Evolutionary conservation across 768 basidiomycete species (phyloP).

Genomic region (Grammothele lineata): DNA sequence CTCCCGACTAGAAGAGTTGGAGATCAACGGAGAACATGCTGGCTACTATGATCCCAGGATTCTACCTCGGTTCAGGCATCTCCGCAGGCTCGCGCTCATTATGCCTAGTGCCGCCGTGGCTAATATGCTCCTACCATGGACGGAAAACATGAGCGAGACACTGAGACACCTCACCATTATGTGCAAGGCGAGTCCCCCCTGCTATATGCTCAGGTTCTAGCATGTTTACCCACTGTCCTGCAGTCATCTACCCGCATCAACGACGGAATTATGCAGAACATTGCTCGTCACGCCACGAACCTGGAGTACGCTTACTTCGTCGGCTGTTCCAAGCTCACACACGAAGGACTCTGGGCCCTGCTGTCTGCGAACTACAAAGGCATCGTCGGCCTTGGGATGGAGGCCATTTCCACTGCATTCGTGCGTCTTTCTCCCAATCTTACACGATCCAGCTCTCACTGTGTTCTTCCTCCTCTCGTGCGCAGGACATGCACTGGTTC

Average conservation of each 20-base stretch:
- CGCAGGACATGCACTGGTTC: slow-evolving; percentile 52
- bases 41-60: slow-evolving; percentile 48
- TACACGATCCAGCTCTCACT: no score
- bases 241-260: slow-evolving; percentile 58
- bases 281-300: slow-evolving; percentile 45
- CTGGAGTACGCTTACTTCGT: slow-evolving; percentile 57
- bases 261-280: slow-evolving; percentile 45
- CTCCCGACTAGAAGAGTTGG: slow-evolving; percentile 47
- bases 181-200: slow-evolving; percentile 50
- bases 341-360: slow-evolving; percentile 51
- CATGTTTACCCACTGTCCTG: not conserved
- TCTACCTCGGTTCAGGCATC: slow-evolving; percentile 45
- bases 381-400: slow-evolving; percentile 52
- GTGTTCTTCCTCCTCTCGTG: no score
- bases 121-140: slow-evolving; percentile 47
- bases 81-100: slow-evolving; percentile 61
- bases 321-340: slow-evolving; percentile 68
- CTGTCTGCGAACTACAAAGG: slow-evolving; percentile 42
- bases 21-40: slow-evolving; percentile 66
- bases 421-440: slow-evolving; percentile 35
- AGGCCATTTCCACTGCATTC: slow-evolving; percentile 57
- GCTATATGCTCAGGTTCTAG: no score
- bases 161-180: slow-evolving; percentile 60
- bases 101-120: slow-evolving; percentile 66
- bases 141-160: slow-evolving; percentile 36